phyloP scores from a whole-genome alignment of 306 rosid genomes.

The Calophaca sinica region DNA sequence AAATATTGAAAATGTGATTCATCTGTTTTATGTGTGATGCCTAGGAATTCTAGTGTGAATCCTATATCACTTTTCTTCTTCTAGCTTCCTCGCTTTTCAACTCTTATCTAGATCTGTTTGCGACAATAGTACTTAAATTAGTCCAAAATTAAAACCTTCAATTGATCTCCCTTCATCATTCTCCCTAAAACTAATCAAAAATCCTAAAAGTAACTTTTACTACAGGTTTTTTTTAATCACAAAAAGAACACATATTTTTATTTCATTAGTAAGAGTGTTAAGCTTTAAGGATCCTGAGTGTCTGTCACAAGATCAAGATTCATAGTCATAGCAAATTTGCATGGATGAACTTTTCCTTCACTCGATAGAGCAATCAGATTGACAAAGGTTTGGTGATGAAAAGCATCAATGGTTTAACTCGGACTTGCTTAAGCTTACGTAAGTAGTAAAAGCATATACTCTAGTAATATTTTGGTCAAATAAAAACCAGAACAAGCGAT shows the following conservation, averaged over 20 bases:
- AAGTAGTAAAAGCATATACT: conserved; percentile 50
- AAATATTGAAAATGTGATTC: neutral
- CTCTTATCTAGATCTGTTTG: neutral
- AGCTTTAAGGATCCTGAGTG: neutral
- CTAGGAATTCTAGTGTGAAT: no score
- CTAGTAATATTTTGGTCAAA: conserved; percentile 48
- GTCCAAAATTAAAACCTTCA: no score
- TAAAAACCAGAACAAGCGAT: neutral
- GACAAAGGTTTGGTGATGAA: conserved; percentile 84
- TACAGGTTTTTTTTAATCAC: neutral
- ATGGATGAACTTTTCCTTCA: conserved; percentile 97
- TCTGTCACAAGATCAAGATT: conserved; percentile 22
- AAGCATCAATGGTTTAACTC: conserved; percentile 68
- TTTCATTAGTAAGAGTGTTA: conserved; percentile 9
- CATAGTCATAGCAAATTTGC: conserved; percentile 81
- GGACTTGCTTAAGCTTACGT: conserved; percentile 77
- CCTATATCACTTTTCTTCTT: neutral
- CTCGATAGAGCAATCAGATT: conserved; percentile 83
- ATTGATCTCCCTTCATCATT: no score
- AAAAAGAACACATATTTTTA: neutral
- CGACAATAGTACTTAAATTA: no score
- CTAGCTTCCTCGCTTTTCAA: neutral
- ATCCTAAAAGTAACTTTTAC: neutral
- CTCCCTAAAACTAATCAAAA: no score
- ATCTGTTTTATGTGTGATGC: neutral